Percentiles rank a stretch among this genome's conserved stretches.
Conservation (phyloP, 768 basidiomycete genomes). For the Tylopilus vinaceipallidus region DNA sequence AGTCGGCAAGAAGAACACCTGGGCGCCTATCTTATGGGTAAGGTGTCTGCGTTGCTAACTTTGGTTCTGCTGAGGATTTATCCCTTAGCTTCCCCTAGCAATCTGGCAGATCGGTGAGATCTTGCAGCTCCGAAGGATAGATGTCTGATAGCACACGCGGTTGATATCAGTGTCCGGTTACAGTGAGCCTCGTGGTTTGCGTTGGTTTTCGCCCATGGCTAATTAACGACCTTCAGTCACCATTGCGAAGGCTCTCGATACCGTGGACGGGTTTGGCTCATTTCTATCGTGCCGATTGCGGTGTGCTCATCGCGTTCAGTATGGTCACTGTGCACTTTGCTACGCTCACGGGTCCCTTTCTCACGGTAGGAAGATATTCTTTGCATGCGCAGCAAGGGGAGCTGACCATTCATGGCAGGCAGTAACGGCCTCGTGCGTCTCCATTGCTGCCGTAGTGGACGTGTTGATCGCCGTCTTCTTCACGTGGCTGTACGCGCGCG, state of each 20-base stretch:
- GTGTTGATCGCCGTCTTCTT: background rate
- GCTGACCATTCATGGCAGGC: background rate
- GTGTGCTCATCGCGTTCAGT: no score
- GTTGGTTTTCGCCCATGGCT: no score
- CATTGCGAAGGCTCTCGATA: background rate
- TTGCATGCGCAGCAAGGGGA: background rate
- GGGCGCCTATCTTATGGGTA: background rate
- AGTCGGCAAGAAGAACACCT: background rate
- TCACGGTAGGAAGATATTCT: background rate
- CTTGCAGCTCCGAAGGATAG: no score
- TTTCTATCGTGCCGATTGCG: background rate
- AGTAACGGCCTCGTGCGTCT: background rate
- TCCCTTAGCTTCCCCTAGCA: background rate
- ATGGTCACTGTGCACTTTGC: no score
- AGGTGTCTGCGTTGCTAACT: background rate
- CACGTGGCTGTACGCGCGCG: background rate
- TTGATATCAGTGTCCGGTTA: background rate
- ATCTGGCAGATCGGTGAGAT: background rate
- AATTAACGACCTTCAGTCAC: background rate
- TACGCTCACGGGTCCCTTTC: background rate
- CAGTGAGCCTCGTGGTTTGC: background rate
- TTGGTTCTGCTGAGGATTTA: background rate
- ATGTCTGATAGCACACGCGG: background rate
- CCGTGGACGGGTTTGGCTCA: background rate
- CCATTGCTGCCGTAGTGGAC: background rate